These are phyloP conservation scores for Aureobasidium lini DNA, from an alignment of 2,329 filamentous ascomycete species.

Conservation along the genomic window DNA sequence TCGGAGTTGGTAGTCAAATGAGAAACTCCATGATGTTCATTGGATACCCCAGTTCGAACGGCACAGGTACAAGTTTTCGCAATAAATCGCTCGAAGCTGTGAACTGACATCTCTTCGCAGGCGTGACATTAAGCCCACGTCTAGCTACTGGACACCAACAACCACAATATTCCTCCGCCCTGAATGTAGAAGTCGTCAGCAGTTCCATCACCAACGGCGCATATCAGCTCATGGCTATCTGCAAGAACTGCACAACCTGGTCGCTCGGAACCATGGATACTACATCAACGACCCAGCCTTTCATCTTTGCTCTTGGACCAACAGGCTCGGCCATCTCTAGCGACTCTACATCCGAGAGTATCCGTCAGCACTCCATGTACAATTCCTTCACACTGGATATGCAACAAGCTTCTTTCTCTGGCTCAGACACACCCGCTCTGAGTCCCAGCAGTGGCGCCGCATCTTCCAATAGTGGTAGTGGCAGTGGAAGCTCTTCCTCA, in stretches of 20 bases:
- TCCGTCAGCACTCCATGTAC: constrained; percentile 33
- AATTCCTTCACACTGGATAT: constrained; percentile 37
- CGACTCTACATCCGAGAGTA: constrained; percentile 26
- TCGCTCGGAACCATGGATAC: constrained; percentile 28
- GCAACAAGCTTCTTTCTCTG: constrained; percentile 25
- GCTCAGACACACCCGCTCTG: constrained; percentile 8
- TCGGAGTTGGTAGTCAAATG: constrained; percentile 39
- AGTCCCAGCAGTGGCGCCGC: background rate
- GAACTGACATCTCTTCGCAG: constrained; percentile 15
- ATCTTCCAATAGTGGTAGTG: constrained; percentile 15
- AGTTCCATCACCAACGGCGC: constrained; percentile 19
- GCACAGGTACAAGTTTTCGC: constrained; percentile 26
- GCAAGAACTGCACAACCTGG: constrained; percentile 33
- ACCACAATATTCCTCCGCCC: constrained; percentile 25
- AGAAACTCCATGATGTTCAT: constrained; percentile 37
- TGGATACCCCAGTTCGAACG: constrained; percentile 31
- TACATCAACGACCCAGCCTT: constrained; percentile 27
- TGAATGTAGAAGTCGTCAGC: constrained; percentile 26
- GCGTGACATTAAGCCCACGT: constrained; percentile 32
- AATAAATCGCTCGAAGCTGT: too few relatives aligned
- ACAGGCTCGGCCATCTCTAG: constrained; percentile 23
- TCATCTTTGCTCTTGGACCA: constrained; percentile 37
- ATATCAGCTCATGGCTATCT: constrained; percentile 30
- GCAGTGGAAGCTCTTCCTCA: background rate
- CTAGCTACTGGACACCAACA: constrained; percentile 29